Evolutionary conservation across 2,329 filamentous ascomycete species (phyloP).

Genomic region (Xylaria polymorpha): DNA sequence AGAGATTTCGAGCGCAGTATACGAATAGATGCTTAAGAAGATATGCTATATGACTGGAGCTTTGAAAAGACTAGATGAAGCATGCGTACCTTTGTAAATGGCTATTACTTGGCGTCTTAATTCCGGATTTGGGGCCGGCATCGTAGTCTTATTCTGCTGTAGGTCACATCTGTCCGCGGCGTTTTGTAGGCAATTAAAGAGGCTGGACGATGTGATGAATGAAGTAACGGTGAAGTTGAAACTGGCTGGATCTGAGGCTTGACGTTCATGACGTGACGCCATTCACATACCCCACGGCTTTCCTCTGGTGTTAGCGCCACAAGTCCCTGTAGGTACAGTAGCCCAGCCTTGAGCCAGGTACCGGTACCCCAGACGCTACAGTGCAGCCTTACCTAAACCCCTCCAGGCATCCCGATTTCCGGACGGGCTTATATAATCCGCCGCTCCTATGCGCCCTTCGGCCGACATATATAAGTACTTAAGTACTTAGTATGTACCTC

Average conservation of each 20-base stretch:
- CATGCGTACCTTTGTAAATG: constrained; percentile 82
- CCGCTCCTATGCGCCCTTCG: background rate
- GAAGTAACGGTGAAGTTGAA: constrained; percentile 9
- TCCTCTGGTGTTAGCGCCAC: too few species aligned
- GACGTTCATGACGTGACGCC: constrained; percentile 19
- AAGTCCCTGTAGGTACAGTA: background rate
- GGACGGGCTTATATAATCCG: constrained; percentile 14
- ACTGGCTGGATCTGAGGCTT: constrained; percentile 9
- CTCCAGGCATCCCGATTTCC: constrained; percentile 11
- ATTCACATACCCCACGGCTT: constrained; percentile 3
- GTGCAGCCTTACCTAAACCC: background rate
- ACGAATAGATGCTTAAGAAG: constrained; percentile 1
- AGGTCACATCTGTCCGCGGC: background rate
- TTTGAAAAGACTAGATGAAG: background rate
- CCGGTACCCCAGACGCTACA: constrained; percentile 7
- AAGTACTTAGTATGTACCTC: too few species aligned
- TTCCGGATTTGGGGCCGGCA: constrained; percentile 60
- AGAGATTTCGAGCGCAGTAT: background rate
- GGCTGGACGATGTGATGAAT: constrained; percentile 1
- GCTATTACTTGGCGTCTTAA: constrained; percentile 83
- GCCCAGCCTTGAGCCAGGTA: background rate
- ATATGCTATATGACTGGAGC: background rate
- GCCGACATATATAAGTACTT: background rate
- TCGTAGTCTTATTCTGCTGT: constrained; percentile 21
- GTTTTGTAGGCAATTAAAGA: background rate